Percentiles rank a stretch among this genome's conserved stretches.
Conservation (phyloP, 371 early-diverging fungal genomes). For the Syncephalis plumigaleata region DNA sequence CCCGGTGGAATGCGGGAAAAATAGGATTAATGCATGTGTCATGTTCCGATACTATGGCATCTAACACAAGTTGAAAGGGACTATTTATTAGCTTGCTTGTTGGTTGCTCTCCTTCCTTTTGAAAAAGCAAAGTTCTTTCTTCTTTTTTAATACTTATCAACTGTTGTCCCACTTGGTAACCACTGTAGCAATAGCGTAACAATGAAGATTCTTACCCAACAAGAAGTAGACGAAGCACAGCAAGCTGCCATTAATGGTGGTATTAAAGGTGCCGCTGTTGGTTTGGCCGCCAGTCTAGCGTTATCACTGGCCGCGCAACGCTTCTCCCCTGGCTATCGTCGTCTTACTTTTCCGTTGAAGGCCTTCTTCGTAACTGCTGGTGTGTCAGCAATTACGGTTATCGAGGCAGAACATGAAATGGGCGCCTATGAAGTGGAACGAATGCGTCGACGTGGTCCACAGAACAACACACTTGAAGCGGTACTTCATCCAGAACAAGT, state of each 20-base stretch:
- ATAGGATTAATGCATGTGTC: too few species aligned
- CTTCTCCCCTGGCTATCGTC: slow-evolving; percentile 1
- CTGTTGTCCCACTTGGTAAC: too few species aligned
- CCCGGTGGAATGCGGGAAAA: too few species aligned
- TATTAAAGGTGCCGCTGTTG: slow-evolving; percentile 2
- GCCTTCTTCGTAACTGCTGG: slow-evolving; percentile 8
- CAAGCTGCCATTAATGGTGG: slow-evolving; percentile 2
- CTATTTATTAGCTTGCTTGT: too few species aligned
- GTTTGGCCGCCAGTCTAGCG: slow-evolving; percentile 2
- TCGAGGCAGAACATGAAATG: slow-evolving; percentile 6
- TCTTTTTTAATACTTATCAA: too few species aligned
- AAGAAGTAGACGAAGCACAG: slow-evolving; percentile 2
- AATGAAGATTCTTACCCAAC: not conserved
- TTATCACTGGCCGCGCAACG: slow-evolving; percentile 2
- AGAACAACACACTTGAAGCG: not conserved
- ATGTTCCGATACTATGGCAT: too few species aligned
- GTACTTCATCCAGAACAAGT: not conserved
- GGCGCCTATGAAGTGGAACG: slow-evolving; percentile 2
- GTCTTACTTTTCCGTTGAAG: slow-evolving; percentile 6
- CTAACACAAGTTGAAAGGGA: too few species aligned
- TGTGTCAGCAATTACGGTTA: slow-evolving; percentile 5
- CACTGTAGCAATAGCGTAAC: not conserved
- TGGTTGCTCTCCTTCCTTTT: too few species aligned
- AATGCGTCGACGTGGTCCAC: too few species aligned
- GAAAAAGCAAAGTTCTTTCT: too few species aligned